Evolutionary conservation across 352 stramenopile species (phyloP).

Genomic region (Pythium biforme): DNA sequence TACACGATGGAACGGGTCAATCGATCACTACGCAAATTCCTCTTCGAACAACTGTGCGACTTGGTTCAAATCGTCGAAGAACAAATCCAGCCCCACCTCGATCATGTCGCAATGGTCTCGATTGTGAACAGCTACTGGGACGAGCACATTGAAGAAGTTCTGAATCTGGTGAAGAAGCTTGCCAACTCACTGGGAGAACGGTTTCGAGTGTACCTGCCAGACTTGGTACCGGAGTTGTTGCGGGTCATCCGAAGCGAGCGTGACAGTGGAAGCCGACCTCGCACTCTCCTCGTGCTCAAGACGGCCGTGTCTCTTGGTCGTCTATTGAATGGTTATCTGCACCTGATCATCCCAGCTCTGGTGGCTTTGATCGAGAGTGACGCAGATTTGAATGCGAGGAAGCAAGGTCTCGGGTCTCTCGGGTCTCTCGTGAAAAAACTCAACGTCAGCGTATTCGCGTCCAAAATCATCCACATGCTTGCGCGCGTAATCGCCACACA

Average conservation of each 20-base stretch:
- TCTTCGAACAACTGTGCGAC: slow-evolving; percentile 96
- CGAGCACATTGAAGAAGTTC: slow-evolving; percentile 95
- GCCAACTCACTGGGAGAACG: slow-evolving; percentile 79
- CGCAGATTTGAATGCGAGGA: slow-evolving; percentile 75
- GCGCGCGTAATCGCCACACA: slow-evolving; percentile 81
- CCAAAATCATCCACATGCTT: slow-evolving; percentile 90
- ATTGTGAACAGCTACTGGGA: slow-evolving; percentile 86
- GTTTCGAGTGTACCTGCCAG: slow-evolving; percentile 88
- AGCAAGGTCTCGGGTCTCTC: slow-evolving; percentile 79
- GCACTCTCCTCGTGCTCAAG: slow-evolving; percentile 78
- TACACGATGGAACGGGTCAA: slow-evolving; percentile 91
- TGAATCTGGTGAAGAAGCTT: slow-evolving; percentile 96
- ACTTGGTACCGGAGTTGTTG: slow-evolving; percentile 87
- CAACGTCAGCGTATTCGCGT: slow-evolving; percentile 86
- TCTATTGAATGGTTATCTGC: slow-evolving; percentile 79
- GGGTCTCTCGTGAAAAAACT: slow-evolving; percentile 88
- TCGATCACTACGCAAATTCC: slow-evolving; percentile 88
- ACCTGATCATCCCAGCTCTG: slow-evolving; percentile 82
- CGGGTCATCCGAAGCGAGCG: slow-evolving; percentile 82
- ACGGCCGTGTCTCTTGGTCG: slow-evolving; percentile 73
- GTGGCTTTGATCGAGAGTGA: slow-evolving; percentile 84
- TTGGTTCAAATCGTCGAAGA: slow-evolving; percentile 97
- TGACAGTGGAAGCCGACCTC: slow-evolving; percentile 58
- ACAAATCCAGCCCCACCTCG: slow-evolving; percentile 92
- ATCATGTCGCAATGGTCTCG: slow-evolving; percentile 79